These are phyloP conservation scores for Penicillium soppii DNA, from an alignment of 495 filamentous ascomycete genomes.

Conservation along the genomic window DNA sequence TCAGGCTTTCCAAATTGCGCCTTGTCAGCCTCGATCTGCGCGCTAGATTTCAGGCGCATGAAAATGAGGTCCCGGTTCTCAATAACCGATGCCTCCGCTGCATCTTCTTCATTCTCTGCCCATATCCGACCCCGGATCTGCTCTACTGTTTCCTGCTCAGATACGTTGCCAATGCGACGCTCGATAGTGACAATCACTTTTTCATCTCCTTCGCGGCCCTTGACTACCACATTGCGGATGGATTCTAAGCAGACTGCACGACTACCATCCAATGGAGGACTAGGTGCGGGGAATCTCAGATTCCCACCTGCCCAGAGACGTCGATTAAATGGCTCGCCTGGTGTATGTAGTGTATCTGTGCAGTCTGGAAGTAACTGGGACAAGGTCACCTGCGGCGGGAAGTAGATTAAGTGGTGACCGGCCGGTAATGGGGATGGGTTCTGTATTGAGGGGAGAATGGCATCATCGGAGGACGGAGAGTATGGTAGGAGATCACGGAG, in stretches of 20 bases:
- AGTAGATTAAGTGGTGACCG: conserved; percentile 68
- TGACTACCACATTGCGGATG: conserved; percentile 59
- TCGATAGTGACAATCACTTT: conserved; percentile 62
- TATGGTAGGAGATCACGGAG: conserved; percentile 58
- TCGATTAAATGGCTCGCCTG: conserved; percentile 62
- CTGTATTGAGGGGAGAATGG: conserved; percentile 34
- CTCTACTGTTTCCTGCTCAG: conserved; percentile 33
- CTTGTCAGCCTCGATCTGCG: conserved; percentile 30
- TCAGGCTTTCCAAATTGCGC: conserved; percentile 21
- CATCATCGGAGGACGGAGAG: background rate
- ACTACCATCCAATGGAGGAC: conserved; percentile 46
- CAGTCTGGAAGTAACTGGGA: conserved; percentile 67
- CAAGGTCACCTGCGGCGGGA: conserved; percentile 59
- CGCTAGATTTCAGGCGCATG: conserved; percentile 48
- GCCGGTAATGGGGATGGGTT: conserved; percentile 40
- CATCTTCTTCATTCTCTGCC: conserved; percentile 35
- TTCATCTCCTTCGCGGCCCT: conserved; percentile 54
- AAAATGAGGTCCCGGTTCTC: conserved; percentile 63
- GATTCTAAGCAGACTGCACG: conserved; percentile 61
- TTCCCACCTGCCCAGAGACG: conserved; percentile 81
- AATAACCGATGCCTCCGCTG: conserved; percentile 39
- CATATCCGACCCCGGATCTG: conserved; percentile 44
- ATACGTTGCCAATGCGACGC: conserved; percentile 42
- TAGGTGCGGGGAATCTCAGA: conserved; percentile 28
- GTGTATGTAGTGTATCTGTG: conserved; percentile 67